phyloP scores from a whole-genome alignment of 352 stramenopile species.

The Phytophthora megakarya region DNA sequence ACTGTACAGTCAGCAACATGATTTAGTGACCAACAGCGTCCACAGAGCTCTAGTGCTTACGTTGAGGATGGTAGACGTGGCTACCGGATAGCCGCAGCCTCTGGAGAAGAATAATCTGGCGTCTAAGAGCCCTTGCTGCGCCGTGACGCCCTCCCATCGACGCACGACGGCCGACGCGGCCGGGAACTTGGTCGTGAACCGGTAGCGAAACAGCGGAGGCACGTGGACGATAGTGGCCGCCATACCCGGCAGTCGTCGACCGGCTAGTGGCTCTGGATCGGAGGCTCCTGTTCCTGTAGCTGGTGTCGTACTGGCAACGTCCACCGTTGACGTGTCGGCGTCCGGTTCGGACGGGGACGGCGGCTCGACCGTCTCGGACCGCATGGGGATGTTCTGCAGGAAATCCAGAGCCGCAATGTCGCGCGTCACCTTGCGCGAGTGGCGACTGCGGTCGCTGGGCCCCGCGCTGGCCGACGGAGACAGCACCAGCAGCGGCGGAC shows the following conservation, averaged over 20 bases:
- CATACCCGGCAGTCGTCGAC: conserved; percentile 69
- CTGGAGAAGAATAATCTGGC: conserved; percentile 83
- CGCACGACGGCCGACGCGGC: conserved; percentile 77
- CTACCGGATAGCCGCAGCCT: conserved; percentile 83
- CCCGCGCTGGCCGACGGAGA: conserved; percentile 43
- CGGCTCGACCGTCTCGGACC: conserved; percentile 45
- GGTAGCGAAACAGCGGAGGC: conserved; percentile 71
- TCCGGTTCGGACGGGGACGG: conserved; percentile 11
- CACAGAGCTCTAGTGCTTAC: conserved; percentile 22
- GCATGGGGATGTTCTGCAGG: conserved; percentile 88
- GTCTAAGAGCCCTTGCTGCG: conserved; percentile 71
- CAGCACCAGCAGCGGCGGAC: conserved; percentile 20
- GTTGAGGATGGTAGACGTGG: conserved; percentile 81
- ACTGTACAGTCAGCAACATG: conserved; percentile 41
- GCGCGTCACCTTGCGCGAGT: conserved; percentile 80
- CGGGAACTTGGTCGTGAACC: conserved; percentile 80
- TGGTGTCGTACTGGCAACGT: neutral
- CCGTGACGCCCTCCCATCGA: conserved; percentile 71
- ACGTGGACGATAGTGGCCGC: conserved; percentile 70
- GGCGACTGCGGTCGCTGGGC: conserved; percentile 55
- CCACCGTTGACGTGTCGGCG: conserved; percentile 2
- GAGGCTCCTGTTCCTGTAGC: neutral
- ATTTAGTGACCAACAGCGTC: neutral
- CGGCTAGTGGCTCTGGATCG: conserved; percentile 62
- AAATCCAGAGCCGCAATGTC: conserved; percentile 90